Conservation (phyloP, 768 basidiomycete species). For the Auricularia cornea region DNA sequence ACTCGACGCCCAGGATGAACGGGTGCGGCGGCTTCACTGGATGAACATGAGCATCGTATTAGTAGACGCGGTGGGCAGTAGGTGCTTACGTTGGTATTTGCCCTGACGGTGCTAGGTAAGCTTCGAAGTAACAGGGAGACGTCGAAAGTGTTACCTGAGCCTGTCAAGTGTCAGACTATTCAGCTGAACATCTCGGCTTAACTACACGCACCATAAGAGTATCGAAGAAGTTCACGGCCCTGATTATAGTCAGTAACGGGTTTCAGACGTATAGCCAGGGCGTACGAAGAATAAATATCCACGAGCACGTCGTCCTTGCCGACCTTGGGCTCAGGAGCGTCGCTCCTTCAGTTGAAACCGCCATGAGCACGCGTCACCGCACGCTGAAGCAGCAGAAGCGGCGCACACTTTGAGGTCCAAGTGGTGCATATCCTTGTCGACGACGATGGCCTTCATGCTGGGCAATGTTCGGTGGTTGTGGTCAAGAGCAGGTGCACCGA, state of each 20-base stretch:
- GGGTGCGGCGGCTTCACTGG: slow-evolving; percentile 66
- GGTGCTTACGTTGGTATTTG: slow-evolving; percentile 59
- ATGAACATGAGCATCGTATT: not conserved
- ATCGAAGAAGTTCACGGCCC: slow-evolving; percentile 67
- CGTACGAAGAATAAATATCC: slow-evolving; percentile 57
- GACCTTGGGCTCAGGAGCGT: slow-evolving; percentile 52
- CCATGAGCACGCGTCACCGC: not conserved
- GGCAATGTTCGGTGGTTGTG: not conserved
- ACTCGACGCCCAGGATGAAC: slow-evolving; percentile 78
- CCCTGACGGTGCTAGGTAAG: slow-evolving; percentile 84
- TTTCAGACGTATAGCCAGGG: not conserved
- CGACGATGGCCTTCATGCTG: slow-evolving; percentile 70
- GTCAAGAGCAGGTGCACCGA: not conserved
- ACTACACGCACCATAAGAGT: slow-evolving; percentile 8
- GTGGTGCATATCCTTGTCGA: slow-evolving; percentile 62
- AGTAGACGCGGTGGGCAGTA: too few species aligned
- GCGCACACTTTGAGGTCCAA: slow-evolving; percentile 47
- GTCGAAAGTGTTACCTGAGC: not conserved
- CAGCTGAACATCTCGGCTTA: slow-evolving; percentile 30
- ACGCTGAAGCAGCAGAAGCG: not conserved
- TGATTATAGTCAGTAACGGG: not conserved
- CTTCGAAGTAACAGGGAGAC: not conserved
- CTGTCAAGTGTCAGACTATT: not conserved
- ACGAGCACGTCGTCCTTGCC: slow-evolving; percentile 53
- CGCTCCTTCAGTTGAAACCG: slow-evolving; percentile 1